Percentiles rank a stretch among this genome's conserved stretches.
Evolutionary conservation across 2,329 filamentous ascomycete genomes (phyloP).

Genomic region (Apiospora rasikravindrae): DNA sequence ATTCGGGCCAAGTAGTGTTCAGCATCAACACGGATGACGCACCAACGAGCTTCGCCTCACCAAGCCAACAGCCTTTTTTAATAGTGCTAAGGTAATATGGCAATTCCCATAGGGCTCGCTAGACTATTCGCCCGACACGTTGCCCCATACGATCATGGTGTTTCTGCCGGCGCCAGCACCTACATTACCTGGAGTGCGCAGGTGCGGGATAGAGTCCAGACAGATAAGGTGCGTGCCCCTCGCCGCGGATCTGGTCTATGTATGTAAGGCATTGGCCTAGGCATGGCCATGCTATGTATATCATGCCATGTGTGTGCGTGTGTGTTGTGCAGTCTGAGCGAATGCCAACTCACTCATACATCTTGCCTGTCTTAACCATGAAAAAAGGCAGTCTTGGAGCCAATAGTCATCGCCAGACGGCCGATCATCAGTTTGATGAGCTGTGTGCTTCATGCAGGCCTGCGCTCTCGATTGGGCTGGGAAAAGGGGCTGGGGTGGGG

Average conservation of each 20-base stretch:
- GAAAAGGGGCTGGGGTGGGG: conserved; percentile 6
- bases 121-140: conserved; percentile 5
- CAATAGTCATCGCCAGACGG: conserved; percentile 14
- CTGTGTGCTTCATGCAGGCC: conserved; percentile 17
- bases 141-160: neutral
- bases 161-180: neutral
- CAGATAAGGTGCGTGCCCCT: neutral
- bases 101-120: conserved; percentile 9
- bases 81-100: neutral
- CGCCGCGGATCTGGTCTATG: neutral
- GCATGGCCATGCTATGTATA: neutral
- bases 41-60: conserved; percentile 3
- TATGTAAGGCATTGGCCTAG: neutral
- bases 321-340: conserved; percentile 9
- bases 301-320: neutral
- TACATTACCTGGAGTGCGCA: neutral
- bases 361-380: neutral
- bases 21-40: neutral
- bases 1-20: neutral
- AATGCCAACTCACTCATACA: conserved; percentile 2
- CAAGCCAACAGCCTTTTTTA: neutral
- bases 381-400: neutral
- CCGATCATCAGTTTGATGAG: conserved; percentile 19
- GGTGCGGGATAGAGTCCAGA: neutral
- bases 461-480: conserved; percentile 13